Evolutionary conservation across 1,284 basidiomycete genomes (phyloP).

Genomic region (Spongispora temasekensis): DNA sequence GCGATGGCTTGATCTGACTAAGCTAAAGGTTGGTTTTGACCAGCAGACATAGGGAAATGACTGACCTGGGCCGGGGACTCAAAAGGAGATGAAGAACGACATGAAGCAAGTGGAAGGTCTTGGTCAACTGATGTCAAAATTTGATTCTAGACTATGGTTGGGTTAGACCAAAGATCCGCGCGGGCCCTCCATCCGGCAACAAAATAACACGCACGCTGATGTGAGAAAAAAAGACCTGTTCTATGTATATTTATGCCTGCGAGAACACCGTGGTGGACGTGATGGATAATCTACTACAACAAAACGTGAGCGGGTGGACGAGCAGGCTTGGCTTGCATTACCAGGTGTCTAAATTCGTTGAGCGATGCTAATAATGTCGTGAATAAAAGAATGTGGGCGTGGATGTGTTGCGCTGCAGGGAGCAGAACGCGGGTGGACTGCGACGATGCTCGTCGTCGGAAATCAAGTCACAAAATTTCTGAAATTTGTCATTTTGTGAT

Average conservation of each 20-base stretch:
- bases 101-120: conserved; percentile 15
- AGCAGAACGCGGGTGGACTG: conserved; percentile 5
- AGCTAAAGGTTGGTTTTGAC: neutral
- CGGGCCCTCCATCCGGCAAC: conserved; percentile 3
- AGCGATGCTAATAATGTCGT: too few species aligned
- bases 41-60: neutral
- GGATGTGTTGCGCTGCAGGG: conserved; percentile 1
- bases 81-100: conserved; percentile 19
- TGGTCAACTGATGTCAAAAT: conserved; percentile 9
- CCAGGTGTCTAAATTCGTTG: conserved; percentile 8
- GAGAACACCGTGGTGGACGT: conserved; percentile 7
- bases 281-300: conserved; percentile 23
- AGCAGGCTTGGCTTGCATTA: neutral
- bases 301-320: conserved; percentile 8
- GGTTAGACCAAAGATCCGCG: conserved; percentile 14
- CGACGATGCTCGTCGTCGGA: conserved; percentile 16
- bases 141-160: conserved; percentile 14
- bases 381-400: conserved; percentile 17
- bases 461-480: conserved; percentile 20
- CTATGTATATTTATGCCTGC: conserved; percentile 7
- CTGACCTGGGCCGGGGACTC: conserved; percentile 12
- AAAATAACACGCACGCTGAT: conserved; percentile 15
- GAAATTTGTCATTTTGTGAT: conserved; percentile 23
- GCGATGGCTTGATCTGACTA: conserved; percentile 5
- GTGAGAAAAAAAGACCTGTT: conserved; percentile 5